Evolutionary conservation across 129 eudicot species (phyloP), one percentile per base, ranked within the genome.

Genomic region (Lactuca sativa): DNA sequence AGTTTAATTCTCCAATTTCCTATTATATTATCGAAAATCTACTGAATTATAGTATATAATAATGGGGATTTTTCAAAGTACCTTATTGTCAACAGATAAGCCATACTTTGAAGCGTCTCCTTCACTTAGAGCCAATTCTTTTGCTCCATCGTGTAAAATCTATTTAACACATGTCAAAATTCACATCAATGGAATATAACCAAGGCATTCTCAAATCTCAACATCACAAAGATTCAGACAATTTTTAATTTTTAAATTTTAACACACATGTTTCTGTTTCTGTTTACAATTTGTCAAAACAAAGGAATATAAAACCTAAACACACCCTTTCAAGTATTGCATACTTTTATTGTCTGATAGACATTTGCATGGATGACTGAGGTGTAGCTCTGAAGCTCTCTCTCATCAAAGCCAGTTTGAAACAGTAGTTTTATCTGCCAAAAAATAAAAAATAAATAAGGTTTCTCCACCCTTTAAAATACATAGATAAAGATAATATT

Each of bases 261-360:
- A 59, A 59, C 38, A 13, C 38, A 44, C 14, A n/a, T 51, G 53
- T 62, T 62, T 72, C 51, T 14, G 49, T 61, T 69, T 53, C 30
- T 52, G 38, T 76, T 76, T 33, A 37, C 49, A 53, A 40, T 69
- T 62, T 60, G 30, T 30, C 65, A 61, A 75, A 76, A 52, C 62
- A 72, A 77, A 80, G 67, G 55, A 82, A 77, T 75, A 88, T 68
- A 82, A 47, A 47, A 84, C 84, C 76, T 69, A 76, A 80, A 89
- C 86, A 86, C 86, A 86, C 83, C 92, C 82, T 84, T 88, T 86
- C 87, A 82, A 80, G 84, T 79, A 79, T 77, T 81, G 84, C 98
- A 71, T 93, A 93, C 98, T 86, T 93, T 89, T 89, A 93, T 89
- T 74, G 95, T 89, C 88, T 93, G 96, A 82, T 84, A 93, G 58